These are phyloP conservation scores for Monosporascus sp. DNA, from an alignment of 2,329 filamentous ascomycete species.

Conservation along the genomic window DNA sequence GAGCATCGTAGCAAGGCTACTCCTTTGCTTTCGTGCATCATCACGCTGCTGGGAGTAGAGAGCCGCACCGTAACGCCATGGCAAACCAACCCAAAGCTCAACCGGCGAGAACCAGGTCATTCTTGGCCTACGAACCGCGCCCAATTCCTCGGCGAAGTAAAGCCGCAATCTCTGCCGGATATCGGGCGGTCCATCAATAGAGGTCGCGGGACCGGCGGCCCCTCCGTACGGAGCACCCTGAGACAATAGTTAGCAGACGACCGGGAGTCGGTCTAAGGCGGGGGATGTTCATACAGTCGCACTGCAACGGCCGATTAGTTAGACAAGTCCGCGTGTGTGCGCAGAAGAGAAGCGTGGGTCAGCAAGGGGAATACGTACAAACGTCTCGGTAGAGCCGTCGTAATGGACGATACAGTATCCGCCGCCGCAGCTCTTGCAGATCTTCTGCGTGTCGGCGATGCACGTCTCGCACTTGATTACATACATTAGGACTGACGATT, in stretches of 20 bases:
- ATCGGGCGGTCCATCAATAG: constrained; percentile 11
- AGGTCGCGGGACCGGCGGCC: constrained; percentile 23
- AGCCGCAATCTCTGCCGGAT: too few species aligned
- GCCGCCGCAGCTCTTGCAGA: constrained; percentile 67
- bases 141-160: too few species aligned
- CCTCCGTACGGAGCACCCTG: constrained; percentile 34
- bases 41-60: too few species aligned
- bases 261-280: constrained; percentile 1
- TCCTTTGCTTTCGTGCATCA: too few species aligned
- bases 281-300: constrained; percentile 38
- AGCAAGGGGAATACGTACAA: constrained; percentile 33
- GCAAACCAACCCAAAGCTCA: too few species aligned
- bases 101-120: too few species aligned
- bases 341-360: not conserved
- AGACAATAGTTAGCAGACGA: constrained; percentile 4
- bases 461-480: constrained; percentile 64
- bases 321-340: not conserved
- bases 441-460: constrained; percentile 64
- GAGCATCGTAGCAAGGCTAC: too few species aligned
- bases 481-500: too few species aligned
- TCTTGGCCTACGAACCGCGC: too few species aligned
- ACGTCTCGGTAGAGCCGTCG: constrained; percentile 66
- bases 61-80: too few species aligned
- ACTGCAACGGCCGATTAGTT: constrained; percentile 32
- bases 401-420: constrained; percentile 83